These are phyloP conservation scores for Trichoderma koningii DNA, from an alignment of 2,329 filamentous ascomycete genomes.

Conservation along the genomic window DNA sequence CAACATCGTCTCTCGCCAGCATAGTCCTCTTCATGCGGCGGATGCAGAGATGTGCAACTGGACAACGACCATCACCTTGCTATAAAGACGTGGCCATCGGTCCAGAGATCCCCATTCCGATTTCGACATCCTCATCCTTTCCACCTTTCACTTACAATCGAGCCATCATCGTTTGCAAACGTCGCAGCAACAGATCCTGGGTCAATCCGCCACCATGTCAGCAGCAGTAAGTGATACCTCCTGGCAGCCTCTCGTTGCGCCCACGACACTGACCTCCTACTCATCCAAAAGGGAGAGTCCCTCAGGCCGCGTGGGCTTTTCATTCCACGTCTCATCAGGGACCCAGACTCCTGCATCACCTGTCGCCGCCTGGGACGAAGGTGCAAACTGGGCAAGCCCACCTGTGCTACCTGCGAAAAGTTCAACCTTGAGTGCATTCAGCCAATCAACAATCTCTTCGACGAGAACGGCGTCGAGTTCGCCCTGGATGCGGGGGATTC, in stretches of 20 bases:
- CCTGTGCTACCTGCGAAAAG: conserved; percentile 56
- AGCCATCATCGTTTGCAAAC: no score
- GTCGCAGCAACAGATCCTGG: no score
- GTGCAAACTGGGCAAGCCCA: conserved; percentile 55
- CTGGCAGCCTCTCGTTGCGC: background rate
- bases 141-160: no score
- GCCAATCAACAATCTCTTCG: background rate
- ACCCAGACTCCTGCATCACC: conserved; percentile 49
- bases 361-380: conserved; percentile 57
- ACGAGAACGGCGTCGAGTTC: no score
- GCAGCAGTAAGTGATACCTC: background rate
- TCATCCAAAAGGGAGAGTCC: background rate
- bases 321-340: conserved; percentile 36
- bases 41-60: no score
- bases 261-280: background rate
- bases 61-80: no score
- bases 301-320: conserved; percentile 32
- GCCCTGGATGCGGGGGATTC: no score
- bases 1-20: no score
- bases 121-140: no score
- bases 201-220: background rate
- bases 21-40: no score
- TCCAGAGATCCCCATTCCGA: no score
- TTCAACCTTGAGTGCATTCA: conserved; percentile 55
- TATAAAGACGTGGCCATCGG: no score